Evolutionary conservation across 768 basidiomycete genomes (phyloP), one percentile per base, ranked within the genome.

Genomic region (Mycena pura): DNA sequence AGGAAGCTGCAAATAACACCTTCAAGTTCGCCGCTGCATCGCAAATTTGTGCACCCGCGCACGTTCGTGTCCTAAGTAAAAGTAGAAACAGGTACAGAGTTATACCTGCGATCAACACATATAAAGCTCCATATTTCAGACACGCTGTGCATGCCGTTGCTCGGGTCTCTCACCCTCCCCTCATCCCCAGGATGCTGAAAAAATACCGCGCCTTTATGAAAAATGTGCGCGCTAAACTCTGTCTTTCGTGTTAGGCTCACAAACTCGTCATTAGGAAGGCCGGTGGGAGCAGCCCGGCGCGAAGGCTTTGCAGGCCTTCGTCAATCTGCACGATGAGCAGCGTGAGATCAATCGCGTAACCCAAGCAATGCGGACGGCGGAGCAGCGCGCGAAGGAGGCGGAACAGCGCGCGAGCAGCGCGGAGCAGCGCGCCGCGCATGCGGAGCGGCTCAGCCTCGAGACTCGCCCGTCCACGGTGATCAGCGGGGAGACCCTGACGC

Each of bases 191-290:
- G 24, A 64, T 64, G 63, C 44, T 64, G 15, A 64, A 64, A 32
- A 60, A 60, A 22, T 64, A 64, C 54, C 60, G 57, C 44, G 54
- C 53, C 13, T 64, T 64, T 25, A 32, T 64, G 58, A 60, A 57
- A 21, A 64, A 64, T 60, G 63, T 64, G 14, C 13, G 13, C n/a
- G 7, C 25, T 25, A 4, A 6, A 4, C 11, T 45, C 9, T 44
- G 28, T 19, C 24, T 24, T 3, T 10, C 14, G 32, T 34, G 14
- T 6, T 13, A 11, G 17, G 15, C n/a, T 25, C 40, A 52, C 32
- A 25, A 29, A 6, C 10, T 21, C 3, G n/a, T 8, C 41, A 32
- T 56, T 25, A 64, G 63, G 53, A 64, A 57, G 63, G 63, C 15
- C 21, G 40, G 15, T 64, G 60, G n/a, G 58, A 51, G 39, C 63